Conservation (phyloP, 2,329 filamentous ascomycete species). For the Fusarium sp. region DNA sequence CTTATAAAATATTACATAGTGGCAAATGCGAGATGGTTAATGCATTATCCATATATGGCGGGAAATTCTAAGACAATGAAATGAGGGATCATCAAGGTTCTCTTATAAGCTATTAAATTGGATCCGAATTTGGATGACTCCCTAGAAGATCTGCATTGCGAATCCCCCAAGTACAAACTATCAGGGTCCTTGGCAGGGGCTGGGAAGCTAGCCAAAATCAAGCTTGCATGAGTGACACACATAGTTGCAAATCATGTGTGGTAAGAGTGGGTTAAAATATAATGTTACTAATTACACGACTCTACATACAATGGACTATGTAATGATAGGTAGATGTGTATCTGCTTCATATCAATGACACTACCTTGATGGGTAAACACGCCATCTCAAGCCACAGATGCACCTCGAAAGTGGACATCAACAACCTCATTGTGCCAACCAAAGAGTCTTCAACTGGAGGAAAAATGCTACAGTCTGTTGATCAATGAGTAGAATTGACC, state of each 20-base stretch:
- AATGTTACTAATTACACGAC: neutral
- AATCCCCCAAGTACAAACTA: slow-evolving; percentile 3
- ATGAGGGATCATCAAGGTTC: slow-evolving; percentile 19
- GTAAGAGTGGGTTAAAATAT: too few relatives aligned
- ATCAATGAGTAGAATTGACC: neutral
- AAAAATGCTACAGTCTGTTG: neutral
- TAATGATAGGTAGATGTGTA: neutral
- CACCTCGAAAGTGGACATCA: neutral
- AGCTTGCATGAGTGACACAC: neutral
- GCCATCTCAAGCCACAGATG: neutral
- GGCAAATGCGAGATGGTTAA: too few relatives aligned
- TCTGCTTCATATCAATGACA: neutral
- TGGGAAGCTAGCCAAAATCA: neutral
- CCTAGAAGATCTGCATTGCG: neutral
- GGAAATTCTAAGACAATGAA: too few relatives aligned
- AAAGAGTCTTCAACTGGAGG: rapidly evolving
- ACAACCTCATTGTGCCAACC: neutral
- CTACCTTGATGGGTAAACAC: slow-evolving; percentile 29
- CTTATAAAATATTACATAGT: too few relatives aligned
- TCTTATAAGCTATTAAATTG: neutral
- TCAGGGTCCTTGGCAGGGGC: slow-evolving; percentile 20
- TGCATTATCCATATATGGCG: too few relatives aligned
- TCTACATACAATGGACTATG: rapidly evolving
- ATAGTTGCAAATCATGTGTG: neutral
- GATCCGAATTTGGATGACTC: neutral